phyloP scores from a whole-genome alignment of 2,329 filamentous ascomycete species.

The Dactylella cylindrospora region DNA sequence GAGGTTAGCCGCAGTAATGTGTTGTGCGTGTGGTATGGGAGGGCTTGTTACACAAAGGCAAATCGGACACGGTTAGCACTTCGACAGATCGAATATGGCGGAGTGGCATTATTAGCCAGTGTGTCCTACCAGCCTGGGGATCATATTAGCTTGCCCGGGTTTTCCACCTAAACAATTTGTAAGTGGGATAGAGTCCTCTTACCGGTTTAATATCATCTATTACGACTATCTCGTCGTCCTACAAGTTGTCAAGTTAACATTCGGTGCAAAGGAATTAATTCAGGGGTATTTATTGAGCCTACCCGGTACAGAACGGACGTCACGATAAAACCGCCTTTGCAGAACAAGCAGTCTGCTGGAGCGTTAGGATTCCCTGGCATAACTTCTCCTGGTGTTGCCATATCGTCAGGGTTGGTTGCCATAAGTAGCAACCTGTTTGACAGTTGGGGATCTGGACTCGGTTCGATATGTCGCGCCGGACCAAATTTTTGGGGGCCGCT shows the following conservation, averaged over 20 bases:
- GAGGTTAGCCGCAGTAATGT: slow-evolving; percentile 4
- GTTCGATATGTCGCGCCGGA: too few relatives aligned
- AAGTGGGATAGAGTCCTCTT: slow-evolving; percentile 1
- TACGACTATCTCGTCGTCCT: slow-evolving; percentile 35
- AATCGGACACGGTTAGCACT: slow-evolving; percentile 22
- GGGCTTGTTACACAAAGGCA: slow-evolving; percentile 34
- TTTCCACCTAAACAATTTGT: too few relatives aligned
- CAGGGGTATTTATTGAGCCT: slow-evolving; percentile 2
- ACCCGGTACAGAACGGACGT: slow-evolving; percentile 28
- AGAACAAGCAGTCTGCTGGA: slow-evolving; percentile 22
- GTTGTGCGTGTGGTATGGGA: slow-evolving; percentile 19
- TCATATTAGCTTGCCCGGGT: neutral
- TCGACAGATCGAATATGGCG: slow-evolving; percentile 35
- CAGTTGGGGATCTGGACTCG: too few relatives aligned
- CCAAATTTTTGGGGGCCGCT: too few relatives aligned
- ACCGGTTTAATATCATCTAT: slow-evolving; percentile 31
- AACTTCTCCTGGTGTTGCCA: too few relatives aligned
- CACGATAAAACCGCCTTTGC: slow-evolving; percentile 33
- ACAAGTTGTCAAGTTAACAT: too few relatives aligned
- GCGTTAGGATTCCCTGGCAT: too few relatives aligned
- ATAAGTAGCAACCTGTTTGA: too few relatives aligned
- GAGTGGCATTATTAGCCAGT: slow-evolving; percentile 39
- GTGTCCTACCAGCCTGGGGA: slow-evolving; percentile 23
- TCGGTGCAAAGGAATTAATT: too few relatives aligned
- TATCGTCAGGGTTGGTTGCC: too few relatives aligned